Conservation (phyloP, 805 yeast species). For the Ogataea siamensis region DNA sequence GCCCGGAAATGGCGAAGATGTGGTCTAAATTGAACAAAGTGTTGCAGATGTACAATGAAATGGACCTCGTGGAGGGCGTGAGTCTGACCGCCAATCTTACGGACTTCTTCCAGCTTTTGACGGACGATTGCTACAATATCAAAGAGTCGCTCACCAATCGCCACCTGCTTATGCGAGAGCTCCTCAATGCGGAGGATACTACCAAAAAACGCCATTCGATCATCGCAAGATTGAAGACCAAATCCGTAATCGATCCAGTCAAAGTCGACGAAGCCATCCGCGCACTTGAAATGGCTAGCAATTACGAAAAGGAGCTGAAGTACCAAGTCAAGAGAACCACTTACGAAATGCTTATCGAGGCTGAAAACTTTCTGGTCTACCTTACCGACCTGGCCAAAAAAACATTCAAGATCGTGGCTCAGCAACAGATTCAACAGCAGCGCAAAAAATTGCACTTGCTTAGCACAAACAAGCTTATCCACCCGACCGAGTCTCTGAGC, state of each 20-base stretch:
- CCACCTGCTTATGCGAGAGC: slow-evolving; percentile 88
- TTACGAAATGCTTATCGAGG: slow-evolving; percentile 78
- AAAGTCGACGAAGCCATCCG: slow-evolving; percentile 89
- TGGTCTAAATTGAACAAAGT: slow-evolving; percentile 79
- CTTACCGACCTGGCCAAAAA: slow-evolving; percentile 50
- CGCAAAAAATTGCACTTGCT: slow-evolving; percentile 72
- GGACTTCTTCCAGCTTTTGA: slow-evolving; percentile 64
- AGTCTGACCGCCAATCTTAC: slow-evolving; percentile 72
- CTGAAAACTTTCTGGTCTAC: slow-evolving; percentile 54
- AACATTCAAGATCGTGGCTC: slow-evolving; percentile 56
- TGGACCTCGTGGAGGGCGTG: slow-evolving; percentile 67
- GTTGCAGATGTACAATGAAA: slow-evolving; percentile 68
- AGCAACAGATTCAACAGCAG: slow-evolving; percentile 80
- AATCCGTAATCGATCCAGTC: slow-evolving; percentile 74
- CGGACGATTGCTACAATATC: slow-evolving; percentile 77
- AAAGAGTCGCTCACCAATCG: slow-evolving; percentile 93
- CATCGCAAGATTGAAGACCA: slow-evolving; percentile 69
- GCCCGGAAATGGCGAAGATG: slow-evolving; percentile 70
- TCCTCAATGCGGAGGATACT: slow-evolving; percentile 71
- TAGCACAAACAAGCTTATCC: slow-evolving; percentile 50
- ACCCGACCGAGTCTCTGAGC: slow-evolving; percentile 46
- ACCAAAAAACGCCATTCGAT: slow-evolving; percentile 67
- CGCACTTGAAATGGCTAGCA: slow-evolving; percentile 73
- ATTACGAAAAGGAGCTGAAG: slow-evolving; percentile 72
- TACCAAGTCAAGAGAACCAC: slow-evolving; percentile 78